Percentiles rank a stretch among this genome's conserved stretches.
Conservation (phyloP, 2,329 filamentous ascomycete species). For the Lithohypha guttulata region DNA sequence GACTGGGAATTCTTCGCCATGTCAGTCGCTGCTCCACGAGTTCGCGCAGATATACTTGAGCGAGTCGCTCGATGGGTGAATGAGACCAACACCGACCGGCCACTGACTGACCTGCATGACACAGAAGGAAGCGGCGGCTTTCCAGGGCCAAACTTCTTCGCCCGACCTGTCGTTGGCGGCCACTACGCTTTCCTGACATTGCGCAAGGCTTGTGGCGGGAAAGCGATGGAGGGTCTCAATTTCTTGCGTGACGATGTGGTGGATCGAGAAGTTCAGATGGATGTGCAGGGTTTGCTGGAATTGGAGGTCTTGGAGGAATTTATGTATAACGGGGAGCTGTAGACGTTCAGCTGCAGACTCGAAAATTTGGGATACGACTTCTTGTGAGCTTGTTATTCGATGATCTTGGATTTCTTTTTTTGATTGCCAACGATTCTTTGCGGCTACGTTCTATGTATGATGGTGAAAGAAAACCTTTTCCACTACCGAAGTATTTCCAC, state of each 20-base stretch:
- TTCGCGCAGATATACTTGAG: conserved; percentile 60
- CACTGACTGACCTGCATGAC: conserved; percentile 72
- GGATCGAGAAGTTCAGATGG: conserved; percentile 11
- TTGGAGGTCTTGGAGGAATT: conserved; percentile 13
- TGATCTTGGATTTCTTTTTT: too few species aligned
- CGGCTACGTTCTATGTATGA: too few species aligned
- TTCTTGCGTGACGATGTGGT: conserved; percentile 33
- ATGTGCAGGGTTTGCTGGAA: conserved; percentile 15
- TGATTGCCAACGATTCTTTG: too few species aligned
- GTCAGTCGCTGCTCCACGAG: conserved; percentile 55
- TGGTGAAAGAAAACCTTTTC: too few species aligned
- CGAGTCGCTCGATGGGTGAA: conserved; percentile 72
- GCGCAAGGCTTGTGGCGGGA: conserved; percentile 65
- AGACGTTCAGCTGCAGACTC: too few species aligned
- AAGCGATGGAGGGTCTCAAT: conserved; percentile 47
- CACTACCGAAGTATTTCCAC: too few species aligned
- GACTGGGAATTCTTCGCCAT: conserved; percentile 90
- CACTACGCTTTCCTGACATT: conserved; percentile 80
- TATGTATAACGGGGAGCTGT: too few species aligned
- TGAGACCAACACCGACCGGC: conserved; percentile 64
- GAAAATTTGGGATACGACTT: too few species aligned
- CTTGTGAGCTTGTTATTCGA: too few species aligned
- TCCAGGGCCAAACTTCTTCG: conserved; percentile 65
- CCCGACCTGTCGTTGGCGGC: conserved; percentile 70
- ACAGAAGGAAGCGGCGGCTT: conserved; percentile 65